Evolutionary conservation across 2,329 filamentous ascomycete genomes (phyloP).

Genomic region (Venturia pyrina): DNA sequence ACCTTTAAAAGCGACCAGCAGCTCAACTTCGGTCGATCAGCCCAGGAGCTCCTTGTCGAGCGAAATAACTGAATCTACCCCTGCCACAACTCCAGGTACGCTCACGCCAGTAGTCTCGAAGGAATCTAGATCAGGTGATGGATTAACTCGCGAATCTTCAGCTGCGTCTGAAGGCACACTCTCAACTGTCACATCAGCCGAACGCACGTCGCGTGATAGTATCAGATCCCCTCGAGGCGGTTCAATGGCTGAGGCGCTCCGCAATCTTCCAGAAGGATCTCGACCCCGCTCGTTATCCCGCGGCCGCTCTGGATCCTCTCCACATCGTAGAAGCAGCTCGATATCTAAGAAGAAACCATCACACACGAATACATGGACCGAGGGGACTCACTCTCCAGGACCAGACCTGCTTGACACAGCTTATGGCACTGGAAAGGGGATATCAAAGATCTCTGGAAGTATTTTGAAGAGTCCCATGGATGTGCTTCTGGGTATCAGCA

Average conservation of each 20-base stretch:
- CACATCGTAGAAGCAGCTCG: constrained; percentile 4
- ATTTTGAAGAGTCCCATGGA: constrained; percentile 75
- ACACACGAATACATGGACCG: not conserved
- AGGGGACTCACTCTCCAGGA: not conserved
- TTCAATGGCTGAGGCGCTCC: constrained; percentile 11
- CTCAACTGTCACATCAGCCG: not conserved
- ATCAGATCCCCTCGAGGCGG: constrained; percentile 2
- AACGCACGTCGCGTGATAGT: not conserved
- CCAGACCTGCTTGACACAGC: constrained; percentile 42
- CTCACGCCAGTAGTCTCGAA: not conserved
- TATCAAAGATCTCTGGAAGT: constrained; percentile 63
- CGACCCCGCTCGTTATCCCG: constrained; percentile 7
- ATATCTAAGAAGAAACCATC: not conserved
- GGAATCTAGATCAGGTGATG: not conserved
- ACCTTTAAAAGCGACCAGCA: constrained; percentile 4
- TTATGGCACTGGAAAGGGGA: constrained; percentile 54
- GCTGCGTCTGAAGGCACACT: not conserved
- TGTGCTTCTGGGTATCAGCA: constrained; percentile 70
- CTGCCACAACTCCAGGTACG: not conserved
- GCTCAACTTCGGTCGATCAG: constrained; percentile 14
- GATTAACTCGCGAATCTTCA: not conserved
- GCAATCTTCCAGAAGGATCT: constrained; percentile 5
- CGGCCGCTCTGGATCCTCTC: not conserved
- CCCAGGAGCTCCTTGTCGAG: constrained; percentile 14
- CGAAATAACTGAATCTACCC: not conserved